These are phyloP conservation scores for grape (Vitis vinifera) DNA, from an alignment of 164 flowering plant genomes.

Conservation along the genomic window DNA sequence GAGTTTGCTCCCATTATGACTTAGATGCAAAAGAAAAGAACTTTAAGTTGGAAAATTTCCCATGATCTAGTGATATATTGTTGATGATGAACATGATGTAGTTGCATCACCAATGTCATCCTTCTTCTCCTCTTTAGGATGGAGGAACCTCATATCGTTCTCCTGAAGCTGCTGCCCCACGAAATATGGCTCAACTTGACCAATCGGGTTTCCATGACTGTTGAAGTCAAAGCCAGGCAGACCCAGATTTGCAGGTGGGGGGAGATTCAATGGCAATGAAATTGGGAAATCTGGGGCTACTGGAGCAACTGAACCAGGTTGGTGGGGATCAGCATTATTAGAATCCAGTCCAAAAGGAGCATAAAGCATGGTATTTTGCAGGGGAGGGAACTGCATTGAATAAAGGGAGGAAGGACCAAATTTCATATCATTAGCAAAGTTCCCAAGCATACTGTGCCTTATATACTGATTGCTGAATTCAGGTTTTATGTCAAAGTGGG, in stretches of 20 bases:
- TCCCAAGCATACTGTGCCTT: constrained; percentile 37
- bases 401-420: constrained; percentile 45
- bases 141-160: constrained; percentile 33
- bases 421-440: constrained; percentile 38
- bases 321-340: constrained; percentile 24
- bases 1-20: background rate
- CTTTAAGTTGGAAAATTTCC: constrained; percentile 32
- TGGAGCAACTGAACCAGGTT: constrained; percentile 22
- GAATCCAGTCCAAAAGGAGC: constrained; percentile 36
- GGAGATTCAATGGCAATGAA: constrained; percentile 37
- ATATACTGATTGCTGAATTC: constrained; percentile 32
- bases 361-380: constrained; percentile 37
- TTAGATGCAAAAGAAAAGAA: background rate
- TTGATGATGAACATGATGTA: constrained; percentile 18
- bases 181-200: constrained; percentile 30
- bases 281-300: constrained; percentile 38
- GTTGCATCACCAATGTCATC: constrained; percentile 49
- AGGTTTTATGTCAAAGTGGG: constrained; percentile 48
- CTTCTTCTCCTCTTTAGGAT: constrained; percentile 62
- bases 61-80: constrained; percentile 33
- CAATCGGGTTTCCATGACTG: constrained; percentile 20
- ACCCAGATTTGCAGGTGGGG: constrained; percentile 29
- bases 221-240: constrained; percentile 30
- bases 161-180: constrained; percentile 45
- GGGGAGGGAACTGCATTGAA: constrained; percentile 54